These are phyloP conservation scores for Hortiboletus flavorubellus DNA, from an alignment of 768 basidiomycete genomes.

Conservation along the genomic window DNA sequence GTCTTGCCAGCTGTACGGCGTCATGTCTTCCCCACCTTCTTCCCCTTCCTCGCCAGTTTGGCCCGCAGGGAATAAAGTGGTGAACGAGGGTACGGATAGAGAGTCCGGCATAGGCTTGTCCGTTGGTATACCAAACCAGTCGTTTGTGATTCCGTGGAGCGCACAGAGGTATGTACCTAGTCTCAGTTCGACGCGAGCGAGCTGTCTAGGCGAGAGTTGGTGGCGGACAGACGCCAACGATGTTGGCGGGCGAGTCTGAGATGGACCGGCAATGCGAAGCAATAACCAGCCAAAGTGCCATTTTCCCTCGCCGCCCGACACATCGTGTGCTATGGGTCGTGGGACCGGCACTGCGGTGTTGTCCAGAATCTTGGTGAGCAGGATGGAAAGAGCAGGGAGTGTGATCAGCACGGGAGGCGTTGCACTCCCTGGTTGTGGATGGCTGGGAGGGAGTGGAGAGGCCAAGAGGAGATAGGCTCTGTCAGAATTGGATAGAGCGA, in stretches of 20 bases:
- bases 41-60: constrained; percentile 6
- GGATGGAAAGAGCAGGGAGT: constrained; percentile 33
- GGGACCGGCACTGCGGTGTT: constrained; percentile 51
- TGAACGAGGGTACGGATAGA: constrained; percentile 24
- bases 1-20: constrained; percentile 69
- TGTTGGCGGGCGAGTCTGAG: constrained; percentile 29
- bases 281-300: constrained; percentile 25
- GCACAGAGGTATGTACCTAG: constrained; percentile 59
- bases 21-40: constrained; percentile 24
- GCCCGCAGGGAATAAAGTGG: constrained; percentile 1
- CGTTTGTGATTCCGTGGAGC: constrained; percentile 71
- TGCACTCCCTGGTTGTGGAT: constrained; percentile 8
- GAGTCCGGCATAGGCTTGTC: constrained; percentile 28
- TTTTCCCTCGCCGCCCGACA: constrained; percentile 27
- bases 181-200: constrained; percentile 51
- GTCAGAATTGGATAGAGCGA: constrained; percentile 21
- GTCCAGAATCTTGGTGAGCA: constrained; percentile 41
- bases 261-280: constrained; percentile 36
- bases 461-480: constrained; percentile 29
- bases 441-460: constrained; percentile 4
- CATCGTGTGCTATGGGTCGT: constrained; percentile 44
- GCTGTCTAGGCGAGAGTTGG: constrained; percentile 37
- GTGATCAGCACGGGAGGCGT: constrained; percentile 21
- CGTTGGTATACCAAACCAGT: constrained; percentile 65
- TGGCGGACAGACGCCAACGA: constrained; percentile 38